Evolutionary conservation across 805 yeast species (phyloP).

Genomic region (Pichia exigua): DNA sequence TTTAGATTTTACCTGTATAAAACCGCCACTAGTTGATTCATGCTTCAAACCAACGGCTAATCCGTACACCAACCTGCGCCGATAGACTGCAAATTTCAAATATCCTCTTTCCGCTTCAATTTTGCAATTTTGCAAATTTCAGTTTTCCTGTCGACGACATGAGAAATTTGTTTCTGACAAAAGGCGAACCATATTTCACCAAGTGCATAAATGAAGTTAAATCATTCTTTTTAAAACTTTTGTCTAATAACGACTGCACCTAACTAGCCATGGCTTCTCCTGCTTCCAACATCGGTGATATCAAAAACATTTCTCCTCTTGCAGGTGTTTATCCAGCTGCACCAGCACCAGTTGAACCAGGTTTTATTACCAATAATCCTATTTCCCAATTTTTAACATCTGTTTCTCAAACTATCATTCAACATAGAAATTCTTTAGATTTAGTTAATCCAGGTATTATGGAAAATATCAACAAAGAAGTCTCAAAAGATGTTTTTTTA

Average conservation of each 20-base stretch:
- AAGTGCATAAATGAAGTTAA: background rate
- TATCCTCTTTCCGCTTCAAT: background rate
- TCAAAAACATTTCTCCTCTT: conserved; percentile 49
- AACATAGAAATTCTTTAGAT: conserved; percentile 75
- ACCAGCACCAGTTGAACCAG: conserved; percentile 34
- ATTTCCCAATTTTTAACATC: conserved; percentile 71
- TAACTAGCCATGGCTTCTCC: conserved; percentile 22
- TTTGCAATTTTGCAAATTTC: background rate
- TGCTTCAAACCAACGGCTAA: background rate
- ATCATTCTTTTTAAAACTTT: background rate
- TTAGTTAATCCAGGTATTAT: conserved; percentile 90
- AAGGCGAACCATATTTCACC: background rate
- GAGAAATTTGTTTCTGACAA: background rate
- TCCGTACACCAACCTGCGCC: background rate
- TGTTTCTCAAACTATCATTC: conserved; percentile 60
- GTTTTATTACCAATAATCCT: conserved; percentile 78
- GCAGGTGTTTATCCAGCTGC: conserved; percentile 51
- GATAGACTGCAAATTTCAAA: background rate
- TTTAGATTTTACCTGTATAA: background rate
- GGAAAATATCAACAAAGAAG: conserved; percentile 91
- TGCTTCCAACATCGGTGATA: conserved; percentile 43
- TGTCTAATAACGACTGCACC: background rate
- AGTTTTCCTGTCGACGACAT: background rate
- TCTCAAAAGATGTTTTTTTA: conserved; percentile 84
- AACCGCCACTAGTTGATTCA: background rate